phyloP scores from a whole-genome alignment of 257 asterid species.

The Capsicum pubescens region DNA sequence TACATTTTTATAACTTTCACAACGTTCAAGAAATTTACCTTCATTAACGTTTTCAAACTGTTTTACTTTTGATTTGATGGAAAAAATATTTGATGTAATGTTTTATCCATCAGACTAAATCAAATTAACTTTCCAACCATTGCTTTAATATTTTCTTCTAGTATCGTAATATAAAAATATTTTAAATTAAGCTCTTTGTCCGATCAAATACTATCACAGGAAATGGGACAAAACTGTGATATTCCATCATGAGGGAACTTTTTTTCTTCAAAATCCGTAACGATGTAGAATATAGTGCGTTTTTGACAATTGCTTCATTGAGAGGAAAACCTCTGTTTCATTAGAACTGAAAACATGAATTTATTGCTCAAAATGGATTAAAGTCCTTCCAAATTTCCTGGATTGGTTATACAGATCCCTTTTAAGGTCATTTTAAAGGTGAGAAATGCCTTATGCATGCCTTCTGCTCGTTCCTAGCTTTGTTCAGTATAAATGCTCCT shows the following conservation, averaged over 20 bases:
- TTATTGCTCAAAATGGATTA: neutral
- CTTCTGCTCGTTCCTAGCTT: neutral
- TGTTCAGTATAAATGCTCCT: neutral
- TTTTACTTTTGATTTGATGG: neutral
- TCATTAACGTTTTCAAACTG: neutral
- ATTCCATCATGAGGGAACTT: neutral
- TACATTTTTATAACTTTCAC: neutral
- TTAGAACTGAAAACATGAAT: slow-evolving; percentile 9
- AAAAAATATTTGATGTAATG: neutral
- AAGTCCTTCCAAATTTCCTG: slow-evolving; percentile 4
- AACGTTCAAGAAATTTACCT: neutral
- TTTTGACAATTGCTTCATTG: neutral
- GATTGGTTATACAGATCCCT: neutral
- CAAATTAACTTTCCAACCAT: neutral
- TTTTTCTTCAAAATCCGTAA: neutral
- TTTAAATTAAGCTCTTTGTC: neutral
- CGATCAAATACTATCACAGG: neutral
- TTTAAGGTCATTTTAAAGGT: neutral
- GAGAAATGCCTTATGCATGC: neutral
- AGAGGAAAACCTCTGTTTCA: neutral
- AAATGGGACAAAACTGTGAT: neutral
- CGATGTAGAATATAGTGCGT: neutral
- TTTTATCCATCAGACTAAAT: neutral
- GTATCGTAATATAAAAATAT: neutral
- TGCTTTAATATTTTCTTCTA: neutral